Percentiles rank a stretch among this genome's conserved stretches.
Evolutionary conservation across 306 rosid species (phyloP).

Genomic region (Elaeagnus macrophylla): DNA sequence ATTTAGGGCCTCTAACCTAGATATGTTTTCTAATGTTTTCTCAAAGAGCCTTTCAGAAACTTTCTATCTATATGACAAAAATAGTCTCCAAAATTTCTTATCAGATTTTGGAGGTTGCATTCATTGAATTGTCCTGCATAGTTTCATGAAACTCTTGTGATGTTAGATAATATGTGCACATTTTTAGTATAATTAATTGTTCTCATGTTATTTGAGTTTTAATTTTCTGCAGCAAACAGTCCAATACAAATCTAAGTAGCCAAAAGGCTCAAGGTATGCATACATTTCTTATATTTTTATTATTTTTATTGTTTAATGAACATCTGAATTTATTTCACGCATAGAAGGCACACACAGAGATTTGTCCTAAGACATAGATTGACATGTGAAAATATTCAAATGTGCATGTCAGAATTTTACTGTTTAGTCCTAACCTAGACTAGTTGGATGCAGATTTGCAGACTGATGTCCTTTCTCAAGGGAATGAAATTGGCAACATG

Average conservation of each 20-base stretch:
- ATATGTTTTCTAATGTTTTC: too few species aligned
- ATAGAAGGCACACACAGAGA: too few species aligned
- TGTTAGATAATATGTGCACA: background rate
- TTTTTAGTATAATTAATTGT: background rate
- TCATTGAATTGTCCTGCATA: background rate
- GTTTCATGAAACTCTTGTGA: constrained; percentile 3
- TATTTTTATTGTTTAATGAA: background rate
- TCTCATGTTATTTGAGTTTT: constrained; percentile 11
- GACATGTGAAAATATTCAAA: too few species aligned
- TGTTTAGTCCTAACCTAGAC: background rate
- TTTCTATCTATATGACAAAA: too few species aligned
- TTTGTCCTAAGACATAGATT: too few species aligned
- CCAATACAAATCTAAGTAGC: constrained; percentile 18
- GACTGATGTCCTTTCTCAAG: constrained; percentile 8
- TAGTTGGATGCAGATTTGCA: background rate
- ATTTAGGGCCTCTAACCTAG: too few species aligned
- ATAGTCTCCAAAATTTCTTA: too few species aligned
- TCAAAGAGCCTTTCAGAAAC: too few species aligned
- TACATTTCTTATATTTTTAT: background rate
- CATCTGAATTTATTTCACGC: too few species aligned
- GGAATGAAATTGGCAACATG: constrained; percentile 14
- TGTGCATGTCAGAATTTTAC: too few species aligned
- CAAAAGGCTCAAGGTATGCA: constrained; percentile 47
- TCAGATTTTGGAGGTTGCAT: background rate
- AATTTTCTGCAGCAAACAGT: constrained; percentile 34